Evolutionary conservation across 306 rosid species (phyloP).

Genomic region (Acacia crassicarpa): DNA sequence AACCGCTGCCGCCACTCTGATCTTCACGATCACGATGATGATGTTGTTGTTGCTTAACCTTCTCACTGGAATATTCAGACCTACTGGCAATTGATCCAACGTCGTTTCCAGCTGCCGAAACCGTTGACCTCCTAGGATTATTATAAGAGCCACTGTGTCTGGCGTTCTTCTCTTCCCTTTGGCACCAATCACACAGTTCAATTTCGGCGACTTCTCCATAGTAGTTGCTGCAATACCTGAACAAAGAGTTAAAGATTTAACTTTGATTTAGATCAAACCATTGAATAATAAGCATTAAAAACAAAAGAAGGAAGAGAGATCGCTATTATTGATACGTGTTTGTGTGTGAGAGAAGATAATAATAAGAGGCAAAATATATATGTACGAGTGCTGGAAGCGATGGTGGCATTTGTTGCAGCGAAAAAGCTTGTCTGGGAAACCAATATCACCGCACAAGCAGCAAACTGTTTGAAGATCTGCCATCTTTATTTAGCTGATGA

Average conservation of each 20-base stretch:
- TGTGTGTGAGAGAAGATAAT: neutral
- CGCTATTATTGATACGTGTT: no score
- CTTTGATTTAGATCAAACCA: neutral
- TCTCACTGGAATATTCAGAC: conserved; percentile 64
- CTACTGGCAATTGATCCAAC: conserved; percentile 32
- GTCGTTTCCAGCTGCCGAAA: conserved; percentile 9
- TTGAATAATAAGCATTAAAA: neutral
- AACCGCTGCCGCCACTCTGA: conserved; percentile 17
- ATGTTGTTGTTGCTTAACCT: conserved; percentile 55
- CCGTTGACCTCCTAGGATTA: conserved; percentile 42
- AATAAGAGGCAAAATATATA: no score
- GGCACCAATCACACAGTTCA: conserved; percentile 89
- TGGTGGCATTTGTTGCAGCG: conserved; percentile 85
- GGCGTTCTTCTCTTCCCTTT: conserved; percentile 52
- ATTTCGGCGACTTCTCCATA: conserved; percentile 59
- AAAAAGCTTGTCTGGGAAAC: conserved; percentile 89
- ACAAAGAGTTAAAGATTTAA: neutral
- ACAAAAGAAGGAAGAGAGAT: neutral
- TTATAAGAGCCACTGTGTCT: conserved; percentile 44
- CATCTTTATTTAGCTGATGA: conserved; percentile 21
- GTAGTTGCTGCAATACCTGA: conserved; percentile 81
- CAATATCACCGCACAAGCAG: conserved; percentile 97
- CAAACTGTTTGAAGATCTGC: conserved; percentile 82
- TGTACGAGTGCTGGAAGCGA: conserved; percentile 91
- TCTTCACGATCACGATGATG: conserved; percentile 49